phyloP scores from a whole-genome alignment of 371 early-diverging fungal genomes.

The Apophysomyces sp. region DNA sequence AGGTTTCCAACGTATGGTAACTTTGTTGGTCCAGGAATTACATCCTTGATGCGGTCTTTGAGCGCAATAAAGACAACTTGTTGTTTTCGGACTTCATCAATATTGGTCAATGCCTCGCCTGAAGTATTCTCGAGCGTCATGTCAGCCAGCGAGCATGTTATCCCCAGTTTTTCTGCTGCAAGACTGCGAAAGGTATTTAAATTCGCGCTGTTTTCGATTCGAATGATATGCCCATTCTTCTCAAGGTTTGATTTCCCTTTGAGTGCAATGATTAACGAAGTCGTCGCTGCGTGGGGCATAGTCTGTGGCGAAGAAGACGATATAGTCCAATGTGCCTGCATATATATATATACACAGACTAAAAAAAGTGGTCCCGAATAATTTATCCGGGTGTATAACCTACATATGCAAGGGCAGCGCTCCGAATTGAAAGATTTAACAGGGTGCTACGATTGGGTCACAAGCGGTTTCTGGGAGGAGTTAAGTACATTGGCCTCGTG shows the following conservation, averaged over 20 bases:
- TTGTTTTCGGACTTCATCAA: constrained; percentile 22
- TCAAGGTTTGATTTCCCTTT: constrained; percentile 20
- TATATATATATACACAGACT: no score
- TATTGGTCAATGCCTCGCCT: constrained; percentile 14
- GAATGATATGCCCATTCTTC: constrained; percentile 29
- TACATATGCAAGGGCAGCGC: no score
- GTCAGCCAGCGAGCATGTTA: constrained; percentile 6
- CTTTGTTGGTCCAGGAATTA: constrained; percentile 27
- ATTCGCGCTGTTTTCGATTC: constrained; percentile 23
- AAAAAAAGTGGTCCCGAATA: no score
- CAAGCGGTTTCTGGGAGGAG: no score
- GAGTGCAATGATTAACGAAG: constrained; percentile 27
- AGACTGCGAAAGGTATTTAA: constrained; percentile 24
- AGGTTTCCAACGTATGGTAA: constrained; percentile 37
- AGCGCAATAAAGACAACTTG: constrained; percentile 24
- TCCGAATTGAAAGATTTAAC: no score
- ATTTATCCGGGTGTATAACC: no score
- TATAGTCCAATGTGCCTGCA: no score
- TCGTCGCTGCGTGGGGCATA: no score
- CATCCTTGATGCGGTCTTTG: constrained; percentile 20
- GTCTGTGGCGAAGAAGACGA: no score
- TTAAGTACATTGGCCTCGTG: no score
- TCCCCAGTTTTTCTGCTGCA: constrained; percentile 29
- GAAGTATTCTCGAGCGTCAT: constrained; percentile 14
- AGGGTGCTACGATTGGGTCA: no score